phyloP scores from a whole-genome alignment of 768 basidiomycete species.

The Fistulinella prunicolor region DNA sequence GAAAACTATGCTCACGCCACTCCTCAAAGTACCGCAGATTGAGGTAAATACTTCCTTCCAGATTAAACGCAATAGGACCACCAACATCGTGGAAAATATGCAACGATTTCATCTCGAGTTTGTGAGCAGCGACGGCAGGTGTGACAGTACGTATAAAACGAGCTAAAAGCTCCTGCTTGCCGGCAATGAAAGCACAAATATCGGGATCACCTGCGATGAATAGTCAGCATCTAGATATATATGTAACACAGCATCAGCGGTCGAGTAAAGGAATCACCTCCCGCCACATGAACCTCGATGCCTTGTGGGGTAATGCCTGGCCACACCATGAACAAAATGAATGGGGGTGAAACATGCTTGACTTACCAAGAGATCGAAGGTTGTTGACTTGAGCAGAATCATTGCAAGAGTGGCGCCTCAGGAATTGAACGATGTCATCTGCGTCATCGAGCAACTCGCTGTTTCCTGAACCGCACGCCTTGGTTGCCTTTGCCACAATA shows the following conservation, averaged over 20 bases:
- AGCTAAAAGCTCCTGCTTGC: constrained; percentile 49
- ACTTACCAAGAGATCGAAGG: neutral
- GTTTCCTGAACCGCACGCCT: constrained; percentile 59
- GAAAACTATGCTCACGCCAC: constrained; percentile 79
- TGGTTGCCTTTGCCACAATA: constrained; percentile 64
- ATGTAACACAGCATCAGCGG: neutral
- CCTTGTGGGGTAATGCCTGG: neutral
- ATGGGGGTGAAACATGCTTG: neutral
- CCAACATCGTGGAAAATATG: constrained; percentile 80
- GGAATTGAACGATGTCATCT: neutral
- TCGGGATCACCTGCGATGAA: constrained; percentile 50
- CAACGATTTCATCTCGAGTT: constrained; percentile 62
- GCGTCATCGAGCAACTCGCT: neutral
- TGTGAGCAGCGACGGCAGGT: constrained; percentile 65
- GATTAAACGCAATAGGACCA: constrained; percentile 90
- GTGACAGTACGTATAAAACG: constrained; percentile 68
- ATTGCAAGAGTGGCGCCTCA: neutral
- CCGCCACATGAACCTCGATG: neutral
- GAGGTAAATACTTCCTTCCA: constrained; percentile 79
- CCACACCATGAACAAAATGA: neutral
- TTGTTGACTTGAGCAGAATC: neutral
- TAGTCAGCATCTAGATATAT: neutral
- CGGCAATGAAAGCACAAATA: constrained; percentile 41
- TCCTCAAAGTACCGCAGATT: constrained; percentile 80
- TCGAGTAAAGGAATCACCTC: neutral